Conservation (phyloP, 352 stramenopile species). For the Pythium guiyangense region DNA sequence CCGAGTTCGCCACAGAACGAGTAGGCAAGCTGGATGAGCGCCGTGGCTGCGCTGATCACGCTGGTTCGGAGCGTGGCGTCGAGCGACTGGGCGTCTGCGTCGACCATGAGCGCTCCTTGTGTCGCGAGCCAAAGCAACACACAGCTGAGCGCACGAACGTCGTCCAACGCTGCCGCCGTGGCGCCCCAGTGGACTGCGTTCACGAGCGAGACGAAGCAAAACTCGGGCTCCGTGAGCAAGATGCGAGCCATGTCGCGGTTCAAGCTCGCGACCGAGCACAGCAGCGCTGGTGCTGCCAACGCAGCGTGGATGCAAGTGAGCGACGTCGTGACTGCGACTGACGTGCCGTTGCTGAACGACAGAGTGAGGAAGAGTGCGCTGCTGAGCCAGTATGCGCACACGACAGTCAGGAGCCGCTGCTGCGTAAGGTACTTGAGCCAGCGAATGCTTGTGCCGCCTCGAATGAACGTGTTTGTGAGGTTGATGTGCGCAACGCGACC, state of each 20-base stretch:
- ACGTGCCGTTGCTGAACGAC: conserved; percentile 9
- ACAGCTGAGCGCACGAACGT: conserved; percentile 16
- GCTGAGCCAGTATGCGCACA: conserved; percentile 12
- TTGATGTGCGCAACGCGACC: conserved; percentile 8
- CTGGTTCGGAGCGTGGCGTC: conserved; percentile 9
- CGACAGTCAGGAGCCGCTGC: neutral
- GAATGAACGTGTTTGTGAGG: conserved; percentile 1
- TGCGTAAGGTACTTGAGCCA: conserved; percentile 7
- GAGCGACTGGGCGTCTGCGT: conserved; percentile 16
- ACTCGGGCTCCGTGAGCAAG: conserved; percentile 19
- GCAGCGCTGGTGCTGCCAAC: conserved; percentile 15
- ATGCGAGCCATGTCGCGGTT: conserved; percentile 15
- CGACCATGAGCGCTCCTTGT: conserved; percentile 17
- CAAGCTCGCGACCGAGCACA: conserved; percentile 13
- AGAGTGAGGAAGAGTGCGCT: conserved; percentile 4
- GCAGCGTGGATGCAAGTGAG: conserved; percentile 1
- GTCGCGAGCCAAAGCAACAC: conserved; percentile 20
- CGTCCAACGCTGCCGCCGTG: conserved; percentile 12
- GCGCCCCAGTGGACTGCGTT: conserved; percentile 24
- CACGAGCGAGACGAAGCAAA: conserved; percentile 16
- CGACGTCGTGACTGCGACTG: neutral
- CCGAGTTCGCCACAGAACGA: conserved; percentile 12
- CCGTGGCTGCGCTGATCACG: neutral
- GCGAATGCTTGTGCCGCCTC: neutral
- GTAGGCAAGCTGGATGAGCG: conserved; percentile 3